These are phyloP conservation scores for Penicillium odoratum DNA, from an alignment of 495 filamentous ascomycete species.

Conservation along the genomic window DNA sequence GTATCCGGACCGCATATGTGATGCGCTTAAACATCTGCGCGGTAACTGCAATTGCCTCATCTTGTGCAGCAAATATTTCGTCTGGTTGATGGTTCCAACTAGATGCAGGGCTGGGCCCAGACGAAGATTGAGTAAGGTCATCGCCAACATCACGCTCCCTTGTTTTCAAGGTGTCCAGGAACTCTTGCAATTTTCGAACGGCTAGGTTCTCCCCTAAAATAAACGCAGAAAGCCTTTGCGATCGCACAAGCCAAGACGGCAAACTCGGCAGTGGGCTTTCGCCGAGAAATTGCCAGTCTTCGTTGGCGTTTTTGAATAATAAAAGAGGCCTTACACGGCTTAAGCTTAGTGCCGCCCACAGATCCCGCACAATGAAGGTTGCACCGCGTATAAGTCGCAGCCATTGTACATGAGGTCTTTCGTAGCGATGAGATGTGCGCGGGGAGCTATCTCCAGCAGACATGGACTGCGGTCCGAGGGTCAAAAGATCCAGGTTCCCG, in stretches of 20 bases:
- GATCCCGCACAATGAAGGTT: constrained; percentile 14
- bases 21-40: constrained; percentile 35
- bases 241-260: neutral
- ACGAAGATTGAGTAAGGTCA: neutral
- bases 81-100: neutral
- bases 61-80: constrained; percentile 3
- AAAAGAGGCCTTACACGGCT: constrained; percentile 22
- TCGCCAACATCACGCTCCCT: neutral
- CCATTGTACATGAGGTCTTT: constrained; percentile 22
- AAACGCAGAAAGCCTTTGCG: constrained; percentile 12
- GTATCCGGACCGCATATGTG: constrained; percentile 24
- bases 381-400: constrained; percentile 26
- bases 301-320: constrained; percentile 18
- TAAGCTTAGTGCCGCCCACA: constrained; percentile 22
- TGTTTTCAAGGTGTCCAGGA: neutral
- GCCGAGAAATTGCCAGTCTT: constrained; percentile 23
- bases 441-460: neutral
- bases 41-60: constrained; percentile 24
- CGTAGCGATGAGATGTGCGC: neutral
- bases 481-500: constrained; percentile 9
- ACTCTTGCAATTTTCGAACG: constrained; percentile 7
- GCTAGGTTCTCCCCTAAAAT: constrained; percentile 14
- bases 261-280: no score
- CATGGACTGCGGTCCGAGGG: neutral
- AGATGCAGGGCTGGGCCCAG: neutral